These are phyloP conservation scores for Metrosideros polymorpha DNA, from an alignment of 441 rosid genomes.

Conservation along the genomic window DNA sequence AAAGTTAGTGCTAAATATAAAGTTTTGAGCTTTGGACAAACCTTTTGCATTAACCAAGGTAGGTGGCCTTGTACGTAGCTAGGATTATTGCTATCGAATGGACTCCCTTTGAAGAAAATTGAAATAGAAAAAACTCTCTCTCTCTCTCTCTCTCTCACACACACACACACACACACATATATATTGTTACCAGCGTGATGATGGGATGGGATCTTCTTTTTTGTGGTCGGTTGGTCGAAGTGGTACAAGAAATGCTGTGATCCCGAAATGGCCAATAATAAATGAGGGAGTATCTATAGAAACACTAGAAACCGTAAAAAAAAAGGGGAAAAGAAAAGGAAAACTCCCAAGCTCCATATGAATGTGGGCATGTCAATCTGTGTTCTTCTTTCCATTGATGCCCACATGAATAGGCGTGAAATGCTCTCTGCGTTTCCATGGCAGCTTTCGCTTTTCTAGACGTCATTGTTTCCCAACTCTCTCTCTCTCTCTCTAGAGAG, in stretches of 20 bases:
- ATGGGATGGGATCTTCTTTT: background rate
- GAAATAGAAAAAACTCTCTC: background rate
- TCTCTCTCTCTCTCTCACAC: background rate
- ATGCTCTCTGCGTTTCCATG: slow-evolving; percentile 31
- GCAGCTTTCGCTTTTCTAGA: slow-evolving; percentile 44
- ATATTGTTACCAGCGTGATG: background rate
- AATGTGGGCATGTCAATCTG: background rate
- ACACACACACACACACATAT: too few species aligned
- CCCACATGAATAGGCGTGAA: slow-evolving; percentile 31
- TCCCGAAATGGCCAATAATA: background rate
- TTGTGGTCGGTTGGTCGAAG: background rate
- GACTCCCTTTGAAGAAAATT: background rate
- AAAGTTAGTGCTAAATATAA: background rate
- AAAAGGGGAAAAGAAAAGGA: background rate
- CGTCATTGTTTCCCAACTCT: slow-evolving; percentile 12
- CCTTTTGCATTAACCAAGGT: background rate
- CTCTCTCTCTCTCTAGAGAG: background rate
- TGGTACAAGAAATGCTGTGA: background rate
- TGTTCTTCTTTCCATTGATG: slow-evolving; percentile 1
- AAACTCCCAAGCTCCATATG: slow-evolving; percentile 19
- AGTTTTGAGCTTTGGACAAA: background rate
- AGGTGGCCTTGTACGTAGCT: background rate
- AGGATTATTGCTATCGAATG: background rate
- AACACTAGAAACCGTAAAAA: background rate
- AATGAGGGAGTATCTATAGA: background rate